Conservation (phyloP, 2,329 filamentous ascomycete genomes). For the Sporothrix humicola region DNA sequence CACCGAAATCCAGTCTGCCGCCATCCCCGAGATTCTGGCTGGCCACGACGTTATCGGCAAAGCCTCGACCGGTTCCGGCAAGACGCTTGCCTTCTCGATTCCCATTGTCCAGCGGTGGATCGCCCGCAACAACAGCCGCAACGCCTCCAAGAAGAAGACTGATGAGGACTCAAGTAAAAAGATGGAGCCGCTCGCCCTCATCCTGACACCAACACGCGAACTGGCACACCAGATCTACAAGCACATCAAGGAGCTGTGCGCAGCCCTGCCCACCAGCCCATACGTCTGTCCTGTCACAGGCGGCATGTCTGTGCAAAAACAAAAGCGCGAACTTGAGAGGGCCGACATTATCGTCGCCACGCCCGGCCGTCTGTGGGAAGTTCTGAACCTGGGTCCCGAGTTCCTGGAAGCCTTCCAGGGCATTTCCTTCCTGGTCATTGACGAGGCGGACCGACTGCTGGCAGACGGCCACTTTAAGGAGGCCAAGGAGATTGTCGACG, state of each 20-base stretch:
- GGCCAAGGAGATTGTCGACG: conserved; percentile 81
- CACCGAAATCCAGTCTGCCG: conserved; percentile 77
- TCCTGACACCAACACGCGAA: conserved; percentile 91
- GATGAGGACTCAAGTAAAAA: not conserved
- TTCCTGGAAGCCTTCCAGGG: conserved; percentile 72
- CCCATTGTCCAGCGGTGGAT: conserved; percentile 89
- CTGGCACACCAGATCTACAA: conserved; percentile 88
- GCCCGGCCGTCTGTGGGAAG: conserved; percentile 91
- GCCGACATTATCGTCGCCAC: conserved; percentile 95
- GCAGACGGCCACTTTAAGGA: conserved; percentile 96
- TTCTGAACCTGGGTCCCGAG: conserved; percentile 76
- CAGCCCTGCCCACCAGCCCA: conserved; percentile 63
- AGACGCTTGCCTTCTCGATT: conserved; percentile 93
- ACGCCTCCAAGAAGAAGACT: conserved; percentile 41
- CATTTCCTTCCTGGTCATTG: conserved; percentile 84
- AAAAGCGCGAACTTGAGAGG: conserved; percentile 79
- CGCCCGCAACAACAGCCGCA: conserved; percentile 39
- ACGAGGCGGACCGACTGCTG: conserved; percentile 90
- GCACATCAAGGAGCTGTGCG: conserved; percentile 78
- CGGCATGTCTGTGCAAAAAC: conserved; percentile 92
- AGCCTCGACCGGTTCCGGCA: conserved; percentile 93
- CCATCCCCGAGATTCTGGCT: conserved; percentile 80
- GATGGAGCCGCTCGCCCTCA: conserved; percentile 68
- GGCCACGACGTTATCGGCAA: conserved; percentile 95
- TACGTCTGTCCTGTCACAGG: conserved; percentile 90